A percentile compares a stretch with the other conserved stretches of the same genome.
Evolutionary conservation across 164 flowering plant species (phyloP).

Genomic region (Magnolia changhungtana): DNA sequence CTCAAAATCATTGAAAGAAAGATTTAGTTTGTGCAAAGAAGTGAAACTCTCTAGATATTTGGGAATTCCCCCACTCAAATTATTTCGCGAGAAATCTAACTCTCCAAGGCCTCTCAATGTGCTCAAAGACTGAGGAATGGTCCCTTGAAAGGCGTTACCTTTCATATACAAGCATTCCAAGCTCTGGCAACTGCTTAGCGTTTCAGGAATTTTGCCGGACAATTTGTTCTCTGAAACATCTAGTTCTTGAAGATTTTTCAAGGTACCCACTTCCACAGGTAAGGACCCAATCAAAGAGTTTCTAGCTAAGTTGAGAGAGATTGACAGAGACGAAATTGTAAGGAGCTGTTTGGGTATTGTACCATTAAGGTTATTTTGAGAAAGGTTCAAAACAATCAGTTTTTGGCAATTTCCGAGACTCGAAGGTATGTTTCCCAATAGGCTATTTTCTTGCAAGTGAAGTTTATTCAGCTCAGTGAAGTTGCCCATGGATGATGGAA

Average conservation of each 20-base stretch:
- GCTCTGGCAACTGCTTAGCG: constrained; percentile 1
- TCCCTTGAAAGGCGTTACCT: constrained; percentile 12
- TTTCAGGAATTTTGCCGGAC: constrained; percentile 1
- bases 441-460: background rate
- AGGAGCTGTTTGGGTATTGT: constrained; percentile 31
- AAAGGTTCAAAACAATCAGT: background rate
- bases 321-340: constrained; percentile 12
- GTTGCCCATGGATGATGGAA: constrained; percentile 30
- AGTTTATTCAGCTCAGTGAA: constrained; percentile 14
- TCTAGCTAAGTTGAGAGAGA: constrained; percentile 17
- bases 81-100: constrained; percentile 5
- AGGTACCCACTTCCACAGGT: constrained; percentile 26
- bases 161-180: background rate
- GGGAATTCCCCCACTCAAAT: constrained; percentile 3
- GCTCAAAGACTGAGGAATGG: constrained; percentile 2
- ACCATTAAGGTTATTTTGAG: constrained; percentile 9
- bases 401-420: constrained; percentile 5
- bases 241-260: constrained; percentile 17
- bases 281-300: constrained; percentile 33
- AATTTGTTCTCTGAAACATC: constrained; percentile 2
- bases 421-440: constrained; percentile 9
- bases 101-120: background rate
- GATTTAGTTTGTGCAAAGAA: background rate
- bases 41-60: background rate
- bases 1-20: constrained; percentile 9